Conservation (phyloP, 2,329 filamentous ascomycete genomes). For the Fusarium cyanostomum region DNA sequence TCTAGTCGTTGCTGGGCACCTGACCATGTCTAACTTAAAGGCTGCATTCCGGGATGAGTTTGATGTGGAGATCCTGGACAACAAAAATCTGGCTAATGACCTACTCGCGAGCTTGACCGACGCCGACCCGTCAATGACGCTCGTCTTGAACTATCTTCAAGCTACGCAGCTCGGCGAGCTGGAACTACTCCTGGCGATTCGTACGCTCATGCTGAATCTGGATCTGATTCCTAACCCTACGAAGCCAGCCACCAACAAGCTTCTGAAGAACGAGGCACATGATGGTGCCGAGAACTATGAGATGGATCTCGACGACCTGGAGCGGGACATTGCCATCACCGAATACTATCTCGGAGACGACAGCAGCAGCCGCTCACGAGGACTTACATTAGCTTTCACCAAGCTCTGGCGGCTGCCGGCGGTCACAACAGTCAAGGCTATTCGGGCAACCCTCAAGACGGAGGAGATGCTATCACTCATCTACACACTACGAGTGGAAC, state of each 20-base stretch:
- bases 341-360: conserved; percentile 74
- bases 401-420: conserved; percentile 74
- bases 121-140: conserved; percentile 73
- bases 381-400: conserved; percentile 73
- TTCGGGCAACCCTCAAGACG: conserved; percentile 71
- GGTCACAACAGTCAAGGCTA: conserved; percentile 66
- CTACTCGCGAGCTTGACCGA: conserved; percentile 70
- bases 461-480: conserved; percentile 77
- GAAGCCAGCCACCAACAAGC: conserved; percentile 46
- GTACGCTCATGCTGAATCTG: conserved; percentile 74
- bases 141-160: conserved; percentile 72
- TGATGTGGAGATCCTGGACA: conserved; percentile 54
- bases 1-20: conserved; percentile 67
- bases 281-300: conserved; percentile 50
- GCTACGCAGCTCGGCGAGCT: conserved; percentile 71
- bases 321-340: conserved; percentile 73
- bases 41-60: conserved; percentile 64
- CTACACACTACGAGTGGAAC: conserved; percentile 75
- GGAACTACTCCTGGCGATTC: conserved; percentile 74
- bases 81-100: conserved; percentile 64
- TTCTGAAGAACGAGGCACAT: conserved; percentile 45
- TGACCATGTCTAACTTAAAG: conserved; percentile 67
- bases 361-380: conserved; percentile 68
- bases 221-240: conserved; percentile 62
- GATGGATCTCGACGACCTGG: conserved; percentile 68